Base-by-base conservation (phyloP, 1,139 yeast genomes). In the Hyphopichia fennica region DNA sequence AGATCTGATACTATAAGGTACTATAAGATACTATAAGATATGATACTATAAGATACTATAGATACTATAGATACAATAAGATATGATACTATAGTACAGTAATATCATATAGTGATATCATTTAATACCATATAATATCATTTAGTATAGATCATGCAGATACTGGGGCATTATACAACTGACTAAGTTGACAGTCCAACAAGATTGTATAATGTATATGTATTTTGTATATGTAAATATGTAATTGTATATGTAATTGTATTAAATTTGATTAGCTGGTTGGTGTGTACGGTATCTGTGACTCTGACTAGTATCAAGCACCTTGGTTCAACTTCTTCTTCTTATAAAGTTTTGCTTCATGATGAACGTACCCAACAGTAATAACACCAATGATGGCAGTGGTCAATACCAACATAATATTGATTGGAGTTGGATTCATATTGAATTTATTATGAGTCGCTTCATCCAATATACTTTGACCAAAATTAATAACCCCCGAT, bases 351-450 rank as follows among this genome's bases (percentile, higher is more conserved):
- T 47, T 53, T 18, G 70, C 65, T 50, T 69, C 69, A 17, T 49
- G 41, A 32, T 54, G 51, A 14, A 70, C 71, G 46, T 66, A 72
- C 8, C 47, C 41, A 4, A 69, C 60, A 2, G 66, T 64, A 6
- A 49, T 42, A 3, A 54, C 46, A 3, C 77, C 76, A 45, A 68
- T 59, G 9, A 67, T 39, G 6, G 51, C 53, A 3, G 75, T 67
- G 2, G 56, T 35, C 1, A 41, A 33, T 10, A 70, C 54, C 51
- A 72, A 61, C 3, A 57, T 49, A 4, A 52, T 36, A 46, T 72
- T 72, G 41, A 72, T 59, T 3, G 78, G 78, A 3, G 58, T 50
- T 3, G 78, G 78, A 49, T 72, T 64, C 75, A 71, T 70, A 14
- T 63, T 50, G 49, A 72, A 72, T 1, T 54, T 50, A 8, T 65